Percentiles rank a stretch among this genome's conserved stretches.
Evolutionary conservation across 2,329 filamentous ascomycete species (phyloP).

Genomic region (Fonsecaea nubica): DNA sequence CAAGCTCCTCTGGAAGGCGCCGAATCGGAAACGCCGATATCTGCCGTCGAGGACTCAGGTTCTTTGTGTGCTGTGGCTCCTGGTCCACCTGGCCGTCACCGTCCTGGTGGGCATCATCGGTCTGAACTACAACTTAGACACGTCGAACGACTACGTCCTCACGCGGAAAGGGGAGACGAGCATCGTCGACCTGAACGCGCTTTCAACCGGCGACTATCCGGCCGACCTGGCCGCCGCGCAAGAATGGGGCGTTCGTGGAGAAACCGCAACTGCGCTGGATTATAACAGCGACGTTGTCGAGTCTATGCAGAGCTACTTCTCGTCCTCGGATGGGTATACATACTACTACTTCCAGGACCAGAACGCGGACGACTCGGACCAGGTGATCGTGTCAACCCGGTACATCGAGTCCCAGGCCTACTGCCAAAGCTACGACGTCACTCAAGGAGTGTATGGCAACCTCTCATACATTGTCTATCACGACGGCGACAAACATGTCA

Average conservation of each 20-base stretch:
- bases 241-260: slow-evolving; percentile 33
- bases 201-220: slow-evolving; percentile 24
- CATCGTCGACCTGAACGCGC: slow-evolving; percentile 30
- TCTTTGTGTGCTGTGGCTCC: slow-evolving; percentile 33
- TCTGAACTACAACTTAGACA: slow-evolving; percentile 37
- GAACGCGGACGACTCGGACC: slow-evolving; percentile 23
- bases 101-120: slow-evolving; percentile 38
- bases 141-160: slow-evolving; percentile 21
- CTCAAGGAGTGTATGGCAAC: slow-evolving; percentile 32
- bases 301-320: slow-evolving; percentile 35
- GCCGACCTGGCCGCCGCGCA: slow-evolving; percentile 29
- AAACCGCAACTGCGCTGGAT: slow-evolving; percentile 19
- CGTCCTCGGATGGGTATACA: slow-evolving; percentile 22
- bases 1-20: slow-evolving; percentile 32
- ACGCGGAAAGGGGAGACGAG: slow-evolving; percentile 24
- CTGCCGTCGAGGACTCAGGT: slow-evolving; percentile 35
- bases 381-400: slow-evolving; percentile 20
- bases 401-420: slow-evolving; percentile 29
- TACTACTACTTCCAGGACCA: slow-evolving; percentile 35
- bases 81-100: slow-evolving; percentile 33
- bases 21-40: slow-evolving; percentile 21
- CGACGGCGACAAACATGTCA: slow-evolving; percentile 33
- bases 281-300: slow-evolving; percentile 16
- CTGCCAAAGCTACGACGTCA: slow-evolving; percentile 31
- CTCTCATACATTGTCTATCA: slow-evolving; percentile 33